These are phyloP conservation scores for Heteromeles arbutifolia DNA, from an alignment of 306 rosid species.

Conservation along the genomic window DNA sequence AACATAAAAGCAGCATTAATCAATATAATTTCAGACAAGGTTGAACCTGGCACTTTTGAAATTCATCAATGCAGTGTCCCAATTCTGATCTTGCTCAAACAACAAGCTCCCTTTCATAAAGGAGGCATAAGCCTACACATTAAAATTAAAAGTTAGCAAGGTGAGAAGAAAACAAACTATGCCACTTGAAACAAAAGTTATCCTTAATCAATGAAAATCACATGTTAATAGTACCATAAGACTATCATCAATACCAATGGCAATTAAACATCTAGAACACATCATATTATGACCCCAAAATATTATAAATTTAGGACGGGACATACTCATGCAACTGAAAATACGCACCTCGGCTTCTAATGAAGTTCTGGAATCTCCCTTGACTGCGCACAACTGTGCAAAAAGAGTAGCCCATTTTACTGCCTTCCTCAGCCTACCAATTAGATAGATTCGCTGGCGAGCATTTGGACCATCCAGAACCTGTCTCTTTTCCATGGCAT, in stretches of 20 bases:
- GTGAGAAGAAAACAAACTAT: slow-evolving; percentile 5
- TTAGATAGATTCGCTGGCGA: slow-evolving; percentile 76
- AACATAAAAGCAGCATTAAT: background rate
- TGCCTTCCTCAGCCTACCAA: slow-evolving; percentile 97
- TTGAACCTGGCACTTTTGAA: slow-evolving; percentile 95
- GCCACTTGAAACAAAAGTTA: background rate
- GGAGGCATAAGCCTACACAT: slow-evolving; percentile 81
- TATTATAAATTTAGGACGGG: background rate
- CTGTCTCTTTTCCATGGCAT: slow-evolving; percentile 99
- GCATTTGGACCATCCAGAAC: slow-evolving; percentile 91
- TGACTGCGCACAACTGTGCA: slow-evolving; percentile 76
- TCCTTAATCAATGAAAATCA: background rate
- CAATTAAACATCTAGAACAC: background rate
- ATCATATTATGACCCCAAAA: background rate
- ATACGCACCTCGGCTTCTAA: slow-evolving; percentile 89
- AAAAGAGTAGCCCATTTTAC: slow-evolving; percentile 87
- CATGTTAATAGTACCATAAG: background rate
- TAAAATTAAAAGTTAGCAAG: background rate
- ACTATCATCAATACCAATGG: background rate
- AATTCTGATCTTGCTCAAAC: slow-evolving; percentile 92
- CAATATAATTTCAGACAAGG: slow-evolving; percentile 9
- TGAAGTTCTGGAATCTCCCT: slow-evolving; percentile 95
- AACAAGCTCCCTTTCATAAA: slow-evolving; percentile 91
- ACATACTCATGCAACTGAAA: background rate
- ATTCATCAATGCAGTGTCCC: slow-evolving; percentile 83